A percentile compares a stretch with the other conserved stretches of the same genome.
phyloP scores from a whole-genome alignment of 2,329 filamentous ascomycete species.

The Dothistroma pini region DNA sequence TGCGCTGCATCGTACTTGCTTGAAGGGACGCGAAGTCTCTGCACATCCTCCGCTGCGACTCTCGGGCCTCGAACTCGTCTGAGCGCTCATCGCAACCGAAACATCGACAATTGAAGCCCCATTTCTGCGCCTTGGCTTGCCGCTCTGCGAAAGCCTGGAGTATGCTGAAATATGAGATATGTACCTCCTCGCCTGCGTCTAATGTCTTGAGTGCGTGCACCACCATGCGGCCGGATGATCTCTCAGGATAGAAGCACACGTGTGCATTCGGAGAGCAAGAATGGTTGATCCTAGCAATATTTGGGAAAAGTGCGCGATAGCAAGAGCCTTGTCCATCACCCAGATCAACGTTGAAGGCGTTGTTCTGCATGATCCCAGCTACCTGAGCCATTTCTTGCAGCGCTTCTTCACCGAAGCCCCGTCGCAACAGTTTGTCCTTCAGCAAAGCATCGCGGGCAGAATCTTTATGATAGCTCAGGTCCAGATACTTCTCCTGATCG shows the following conservation, averaged over 20 bases:
- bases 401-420: constrained; percentile 12
- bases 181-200: constrained; percentile 19
- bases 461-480: constrained; percentile 14
- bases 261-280: constrained; percentile 26
- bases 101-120: constrained; percentile 24
- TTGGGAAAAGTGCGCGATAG: constrained; percentile 23
- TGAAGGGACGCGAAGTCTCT: constrained; percentile 15
- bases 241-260: constrained; percentile 22
- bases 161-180: constrained; percentile 26
- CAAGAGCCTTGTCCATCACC: constrained; percentile 14
- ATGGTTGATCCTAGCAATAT: constrained; percentile 24
- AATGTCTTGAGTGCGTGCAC: constrained; percentile 20
- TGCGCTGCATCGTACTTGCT: constrained; percentile 6
- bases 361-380: constrained; percentile 26
- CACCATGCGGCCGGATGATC: constrained; percentile 16
- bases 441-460: constrained; percentile 18
- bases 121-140: constrained; percentile 19
- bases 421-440: constrained; percentile 19
- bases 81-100: constrained; percentile 15
- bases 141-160: constrained; percentile 20
- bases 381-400: constrained; percentile 19
- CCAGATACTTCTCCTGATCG: constrained; percentile 15
- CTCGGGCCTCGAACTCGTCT: background rate
- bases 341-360: constrained; percentile 26
- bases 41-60: constrained; percentile 12